phyloP scores from a whole-genome alignment of 371 early-diverging fungal species.

The Apophysomyces elegans region DNA sequence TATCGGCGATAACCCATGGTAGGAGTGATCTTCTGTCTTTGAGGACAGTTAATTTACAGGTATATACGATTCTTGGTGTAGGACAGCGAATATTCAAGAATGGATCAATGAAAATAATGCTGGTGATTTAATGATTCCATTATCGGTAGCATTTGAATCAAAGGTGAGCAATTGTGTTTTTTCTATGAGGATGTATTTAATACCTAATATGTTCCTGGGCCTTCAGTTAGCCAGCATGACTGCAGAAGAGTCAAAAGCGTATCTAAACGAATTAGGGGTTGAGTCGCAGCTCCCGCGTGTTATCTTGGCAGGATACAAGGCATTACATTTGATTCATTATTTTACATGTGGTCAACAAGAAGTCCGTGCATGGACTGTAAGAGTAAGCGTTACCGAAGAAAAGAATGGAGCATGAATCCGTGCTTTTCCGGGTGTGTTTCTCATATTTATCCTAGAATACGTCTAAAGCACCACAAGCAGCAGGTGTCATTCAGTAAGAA shows the following conservation, averaged over 20 bases:
- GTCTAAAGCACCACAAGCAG: conserved; percentile 92
- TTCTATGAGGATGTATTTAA: not conserved
- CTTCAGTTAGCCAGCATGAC: conserved; percentile 46
- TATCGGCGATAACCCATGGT: conserved; percentile 70
- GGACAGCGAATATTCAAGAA: conserved; percentile 70
- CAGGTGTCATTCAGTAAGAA: conserved; percentile 76
- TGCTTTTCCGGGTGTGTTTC: not conserved
- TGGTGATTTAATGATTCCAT: conserved; percentile 88
- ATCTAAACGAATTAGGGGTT: conserved; percentile 39
- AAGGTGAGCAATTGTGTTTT: conserved; percentile 17
- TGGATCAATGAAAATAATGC: conserved; percentile 90
- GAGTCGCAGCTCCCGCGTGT: conserved; percentile 75
- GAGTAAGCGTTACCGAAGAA: conserved; percentile 33
- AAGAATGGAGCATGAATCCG: not conserved
- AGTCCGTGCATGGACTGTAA: conserved; percentile 83
- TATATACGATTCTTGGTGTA: not conserved
- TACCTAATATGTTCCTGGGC: not conserved
- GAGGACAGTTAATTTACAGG: too few species aligned
- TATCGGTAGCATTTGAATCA: conserved; percentile 83
- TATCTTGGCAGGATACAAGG: conserved; percentile 85
- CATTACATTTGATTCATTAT: conserved; percentile 87
- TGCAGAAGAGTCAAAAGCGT: conserved; percentile 45
- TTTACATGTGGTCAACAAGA: conserved; percentile 92
- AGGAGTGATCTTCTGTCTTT: conserved; percentile 3
- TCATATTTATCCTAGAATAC: conserved; percentile 50